These are phyloP conservation scores for Baorangia bicolor DNA, from an alignment of 768 basidiomycete genomes.

Conservation along the genomic window DNA sequence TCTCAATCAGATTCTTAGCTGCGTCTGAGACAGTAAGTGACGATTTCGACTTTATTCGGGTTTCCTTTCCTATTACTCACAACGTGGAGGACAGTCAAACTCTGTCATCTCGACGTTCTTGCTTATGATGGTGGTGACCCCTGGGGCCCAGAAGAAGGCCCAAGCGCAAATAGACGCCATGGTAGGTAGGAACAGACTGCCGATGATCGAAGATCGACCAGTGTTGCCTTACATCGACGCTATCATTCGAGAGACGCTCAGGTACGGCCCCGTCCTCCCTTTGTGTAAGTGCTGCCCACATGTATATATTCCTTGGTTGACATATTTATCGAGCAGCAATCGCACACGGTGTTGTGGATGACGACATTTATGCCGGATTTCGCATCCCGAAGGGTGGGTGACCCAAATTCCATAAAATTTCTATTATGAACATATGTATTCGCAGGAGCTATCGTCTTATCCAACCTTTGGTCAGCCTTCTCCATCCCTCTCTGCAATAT, in stretches of 20 bases:
- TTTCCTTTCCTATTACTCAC: not conserved
- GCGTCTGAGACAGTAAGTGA: slow-evolving; percentile 21
- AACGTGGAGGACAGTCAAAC: slow-evolving; percentile 13
- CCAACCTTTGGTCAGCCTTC: slow-evolving; percentile 20
- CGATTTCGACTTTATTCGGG: not conserved
- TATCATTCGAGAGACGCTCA: slow-evolving; percentile 19
- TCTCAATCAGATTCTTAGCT: slow-evolving; percentile 12
- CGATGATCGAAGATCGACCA: slow-evolving; percentile 15
- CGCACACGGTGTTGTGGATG: slow-evolving; percentile 35
- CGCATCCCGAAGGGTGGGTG: slow-evolving; percentile 45
- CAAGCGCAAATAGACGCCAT: slow-evolving; percentile 23
- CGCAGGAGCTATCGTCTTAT: slow-evolving; percentile 16
- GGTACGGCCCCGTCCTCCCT: slow-evolving; percentile 14
- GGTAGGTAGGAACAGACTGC: slow-evolving; percentile 14
- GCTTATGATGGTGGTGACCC: slow-evolving; percentile 18
- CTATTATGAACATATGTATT: not conserved
- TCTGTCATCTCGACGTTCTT: slow-evolving; percentile 25
- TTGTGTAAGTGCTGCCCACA: slow-evolving; percentile 6
- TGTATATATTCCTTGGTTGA: not conserved
- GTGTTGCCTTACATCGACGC: slow-evolving; percentile 23
- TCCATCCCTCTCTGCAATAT: not conserved
- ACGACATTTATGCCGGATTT: slow-evolving; percentile 47
- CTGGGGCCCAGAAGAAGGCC: slow-evolving; percentile 18
- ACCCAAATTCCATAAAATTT: not conserved
- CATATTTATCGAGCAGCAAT: slow-evolving; percentile 15